Evolutionary conservation across 2,329 filamentous ascomycete genomes (phyloP).

Genomic region (Trichoderma sp.): DNA sequence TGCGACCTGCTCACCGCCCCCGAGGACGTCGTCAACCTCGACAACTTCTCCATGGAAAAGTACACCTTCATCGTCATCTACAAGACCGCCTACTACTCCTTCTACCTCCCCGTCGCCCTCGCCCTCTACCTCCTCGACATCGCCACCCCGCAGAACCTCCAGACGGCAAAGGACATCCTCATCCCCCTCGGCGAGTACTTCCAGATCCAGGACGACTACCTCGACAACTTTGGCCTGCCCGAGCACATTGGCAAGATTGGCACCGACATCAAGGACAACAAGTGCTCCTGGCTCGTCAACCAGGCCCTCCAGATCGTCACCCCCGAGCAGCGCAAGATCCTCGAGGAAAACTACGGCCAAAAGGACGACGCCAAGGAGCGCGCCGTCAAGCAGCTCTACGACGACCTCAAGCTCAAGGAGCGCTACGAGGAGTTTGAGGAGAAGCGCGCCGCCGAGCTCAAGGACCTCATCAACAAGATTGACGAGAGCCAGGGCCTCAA

Average conservation of each 20-base stretch:
- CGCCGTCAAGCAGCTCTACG: constrained; percentile 83
- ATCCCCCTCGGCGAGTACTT: constrained; percentile 99
- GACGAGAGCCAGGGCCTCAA: constrained; percentile 89
- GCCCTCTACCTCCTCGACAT: constrained; percentile 83
- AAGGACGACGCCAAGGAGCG: constrained; percentile 85
- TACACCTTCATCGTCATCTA: constrained; percentile 98
- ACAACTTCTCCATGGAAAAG: constrained; percentile 95
- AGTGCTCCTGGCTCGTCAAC: constrained; percentile 98
- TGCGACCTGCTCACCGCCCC: constrained; percentile 95
- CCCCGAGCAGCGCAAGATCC: constrained; percentile 81
- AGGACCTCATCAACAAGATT: constrained; percentile 71
- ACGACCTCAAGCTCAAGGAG: constrained; percentile 81
- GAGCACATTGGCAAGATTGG: constrained; percentile 97
- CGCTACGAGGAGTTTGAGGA: constrained; percentile 90
- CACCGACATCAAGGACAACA: constrained; percentile 99
- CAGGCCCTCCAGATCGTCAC: constrained; percentile 80
- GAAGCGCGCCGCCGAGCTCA: constrained; percentile 77
- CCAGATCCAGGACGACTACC: constrained; percentile 98
- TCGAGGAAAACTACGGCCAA: constrained; percentile 91
- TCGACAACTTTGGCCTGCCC: constrained; percentile 95
- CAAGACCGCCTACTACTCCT: constrained; percentile 99
- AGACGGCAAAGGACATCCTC: constrained; percentile 86
- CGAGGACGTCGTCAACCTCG: constrained; percentile 87
- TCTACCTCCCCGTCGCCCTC: constrained; percentile 94
- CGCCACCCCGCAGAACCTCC: constrained; percentile 85